Base-by-base conservation (phyloP, 331 rosid genomes). In the Quercus tomentella region DNA sequence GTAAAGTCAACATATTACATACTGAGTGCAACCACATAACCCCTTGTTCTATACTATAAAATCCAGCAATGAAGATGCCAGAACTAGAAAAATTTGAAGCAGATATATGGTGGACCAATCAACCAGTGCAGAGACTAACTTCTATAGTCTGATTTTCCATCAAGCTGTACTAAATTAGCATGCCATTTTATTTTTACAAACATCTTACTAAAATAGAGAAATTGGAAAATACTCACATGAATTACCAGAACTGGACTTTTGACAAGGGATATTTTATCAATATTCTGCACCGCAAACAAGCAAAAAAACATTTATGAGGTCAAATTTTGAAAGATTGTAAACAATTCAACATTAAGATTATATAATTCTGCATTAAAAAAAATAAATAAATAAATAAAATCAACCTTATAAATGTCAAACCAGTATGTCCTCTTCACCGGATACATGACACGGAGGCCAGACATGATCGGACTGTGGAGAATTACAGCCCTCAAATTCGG, bases 341-440 rank as follows among this genome's bases (percentile, higher is more conserved):
- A 63, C 20, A 52, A 71, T 41, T 37, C 45, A 76, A 76, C 62
- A 62, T 17, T 16, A 23, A 60, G 75, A 56, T 33, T 71, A 61
- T 61, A 23, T 73, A 82, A 52, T n/a, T 43, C 7, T 69, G 49
- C 62, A 55, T 66, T 35, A 28, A 69, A 49, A 49, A 12, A 11
- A 45, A 26, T n/a, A n/a, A n/a, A n/a, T n/a, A 26, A 26, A 26
- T 3, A 45, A 10, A 11, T 2, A 49, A 25, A 74, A 81, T 49
- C 43, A 66, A 96, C 99, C 99, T 96, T 96, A 58, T 91, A 96
- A 83, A 96, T 96, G 90, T 96, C 98, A 73, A 96, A 96, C 99
- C 98, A 96, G 87, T 89, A 96, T 0, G 99, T 88, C 84, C 96
- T 82, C 86, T 93, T 96, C 75, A 96, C 96, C 0, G 99, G 99